These are phyloP conservation scores for Lentinula raphanica DNA, from an alignment of 768 basidiomycete species.

Conservation along the genomic window DNA sequence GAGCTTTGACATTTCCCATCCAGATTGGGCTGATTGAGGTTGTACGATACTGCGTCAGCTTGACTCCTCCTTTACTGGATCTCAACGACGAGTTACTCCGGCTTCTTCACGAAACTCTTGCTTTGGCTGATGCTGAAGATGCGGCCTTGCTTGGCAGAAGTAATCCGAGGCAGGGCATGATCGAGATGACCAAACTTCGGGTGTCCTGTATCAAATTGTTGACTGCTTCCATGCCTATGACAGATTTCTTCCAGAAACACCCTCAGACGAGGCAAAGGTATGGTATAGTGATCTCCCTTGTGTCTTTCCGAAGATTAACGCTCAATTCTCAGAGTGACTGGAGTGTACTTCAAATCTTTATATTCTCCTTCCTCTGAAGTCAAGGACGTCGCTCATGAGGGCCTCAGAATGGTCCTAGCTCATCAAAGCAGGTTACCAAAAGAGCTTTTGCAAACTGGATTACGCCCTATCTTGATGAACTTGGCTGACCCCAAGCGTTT, in stretches of 20 bases:
- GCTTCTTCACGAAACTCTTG: constrained; percentile 88
- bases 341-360: constrained; percentile 96
- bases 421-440: constrained; percentile 91
- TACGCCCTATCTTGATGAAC: constrained; percentile 96
- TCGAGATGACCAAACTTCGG: constrained; percentile 84
- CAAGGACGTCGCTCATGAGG: constrained; percentile 93
- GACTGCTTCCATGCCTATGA: constrained; percentile 90
- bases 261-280: constrained; percentile 82
- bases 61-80: constrained; percentile 87
- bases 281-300: constrained; percentile 15
- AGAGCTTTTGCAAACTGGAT: constrained; percentile 89
- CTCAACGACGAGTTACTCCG: constrained; percentile 89
- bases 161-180: constrained; percentile 68
- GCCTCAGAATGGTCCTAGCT: constrained; percentile 80
- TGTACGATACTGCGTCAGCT: constrained; percentile 85
- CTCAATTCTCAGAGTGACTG: constrained; percentile 69
- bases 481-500: constrained; percentile 93
- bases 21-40: constrained; percentile 99
- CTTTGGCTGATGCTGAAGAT: constrained; percentile 94
- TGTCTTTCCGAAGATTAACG: too few relatives aligned
- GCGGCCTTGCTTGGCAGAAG: constrained; percentile 68
- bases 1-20: constrained; percentile 89
- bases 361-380: constrained; percentile 89
- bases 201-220: constrained; percentile 91
- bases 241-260: constrained; percentile 89